Evolutionary conservation across 306 rosid species (phyloP).

Genomic region (Cucurbita moschata): DNA sequence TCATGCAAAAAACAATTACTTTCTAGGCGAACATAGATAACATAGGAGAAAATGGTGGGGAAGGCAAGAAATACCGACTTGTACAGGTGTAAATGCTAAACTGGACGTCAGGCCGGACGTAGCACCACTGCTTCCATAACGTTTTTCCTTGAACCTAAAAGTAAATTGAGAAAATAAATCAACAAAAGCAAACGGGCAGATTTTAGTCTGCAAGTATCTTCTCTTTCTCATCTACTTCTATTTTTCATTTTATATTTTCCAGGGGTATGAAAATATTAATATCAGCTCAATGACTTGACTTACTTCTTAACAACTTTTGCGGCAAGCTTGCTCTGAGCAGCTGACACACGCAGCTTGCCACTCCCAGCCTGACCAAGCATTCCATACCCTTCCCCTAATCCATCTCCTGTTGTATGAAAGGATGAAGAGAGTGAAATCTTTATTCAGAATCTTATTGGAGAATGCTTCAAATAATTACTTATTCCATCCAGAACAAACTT

Average conservation of each 20-base stretch:
- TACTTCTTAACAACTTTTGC: conserved; percentile 86
- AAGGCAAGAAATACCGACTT: conserved; percentile 30
- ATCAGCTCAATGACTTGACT: conserved; percentile 4
- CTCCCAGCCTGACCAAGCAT: conserved; percentile 99
- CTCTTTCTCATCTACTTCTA: not conserved
- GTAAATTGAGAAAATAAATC: conserved; percentile 1
- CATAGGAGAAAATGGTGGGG: not conserved
- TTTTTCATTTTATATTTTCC: not conserved
- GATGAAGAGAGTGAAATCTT: not conserved
- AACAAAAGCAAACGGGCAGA: not conserved
- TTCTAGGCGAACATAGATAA: not conserved
- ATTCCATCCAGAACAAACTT: not conserved
- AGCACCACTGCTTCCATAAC: conserved; percentile 82
- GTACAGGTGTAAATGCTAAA: conserved; percentile 95
- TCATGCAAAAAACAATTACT: not conserved
- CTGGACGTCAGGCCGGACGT: conserved; percentile 86
- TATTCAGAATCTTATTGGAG: not conserved
- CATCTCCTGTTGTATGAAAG: conserved; percentile 49
- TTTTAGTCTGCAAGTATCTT: not conserved
- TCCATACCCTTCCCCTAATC: conserved; percentile 95
- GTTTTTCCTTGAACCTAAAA: conserved; percentile 82
- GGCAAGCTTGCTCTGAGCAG: conserved; percentile 76
- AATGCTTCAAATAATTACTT: not conserved
- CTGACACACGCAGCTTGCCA: conserved; percentile 89
- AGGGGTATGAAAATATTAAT: not conserved